Conservation (phyloP, 495 filamentous ascomycete species). For the Tuber magnatum region DNA sequence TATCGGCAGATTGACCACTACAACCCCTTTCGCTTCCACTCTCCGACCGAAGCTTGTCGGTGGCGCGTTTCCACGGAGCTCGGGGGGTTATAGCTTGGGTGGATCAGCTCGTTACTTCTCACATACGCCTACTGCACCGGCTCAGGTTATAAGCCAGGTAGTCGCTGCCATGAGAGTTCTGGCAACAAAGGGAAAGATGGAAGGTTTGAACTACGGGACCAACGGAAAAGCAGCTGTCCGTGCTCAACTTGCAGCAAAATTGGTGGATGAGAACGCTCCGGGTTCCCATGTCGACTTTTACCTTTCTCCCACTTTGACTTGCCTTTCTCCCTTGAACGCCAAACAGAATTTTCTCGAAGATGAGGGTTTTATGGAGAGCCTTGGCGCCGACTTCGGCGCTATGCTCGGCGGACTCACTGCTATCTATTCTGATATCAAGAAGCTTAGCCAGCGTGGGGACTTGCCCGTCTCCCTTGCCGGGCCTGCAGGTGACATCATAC, state of each 20-base stretch:
- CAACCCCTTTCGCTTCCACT: conserved; percentile 79
- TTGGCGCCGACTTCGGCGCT: conserved; percentile 83
- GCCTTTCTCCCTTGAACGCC: conserved; percentile 56
- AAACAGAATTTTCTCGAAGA: conserved; percentile 57
- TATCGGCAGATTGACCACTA: conserved; percentile 59
- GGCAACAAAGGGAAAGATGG: conserved; percentile 75
- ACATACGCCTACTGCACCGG: conserved; percentile 72
- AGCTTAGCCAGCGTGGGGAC: conserved; percentile 67
- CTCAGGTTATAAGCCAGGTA: conserved; percentile 90
- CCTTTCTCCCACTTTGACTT: conserved; percentile 78
- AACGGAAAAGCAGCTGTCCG: conserved; percentile 29
- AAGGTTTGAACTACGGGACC: conserved; percentile 58
- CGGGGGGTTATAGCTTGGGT: conserved; percentile 75
- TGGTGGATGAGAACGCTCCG: conserved; percentile 46
- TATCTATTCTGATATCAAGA: conserved; percentile 72
- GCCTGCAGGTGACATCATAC: conserved; percentile 50
- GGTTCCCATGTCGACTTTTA: conserved; percentile 80
- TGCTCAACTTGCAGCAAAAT: conserved; percentile 32
- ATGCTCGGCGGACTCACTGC: conserved; percentile 74
- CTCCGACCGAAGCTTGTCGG: conserved; percentile 89
- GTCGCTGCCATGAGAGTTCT: conserved; percentile 85
- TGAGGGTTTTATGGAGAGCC: conserved; percentile 69
- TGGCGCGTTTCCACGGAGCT: conserved; percentile 72
- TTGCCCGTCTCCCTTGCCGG: conserved; percentile 67
- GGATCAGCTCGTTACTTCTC: conserved; percentile 75